Base-by-base conservation (phyloP, 2,329 filamentous ascomycete genomes). In the Colletotrichum scovillei region DNA sequence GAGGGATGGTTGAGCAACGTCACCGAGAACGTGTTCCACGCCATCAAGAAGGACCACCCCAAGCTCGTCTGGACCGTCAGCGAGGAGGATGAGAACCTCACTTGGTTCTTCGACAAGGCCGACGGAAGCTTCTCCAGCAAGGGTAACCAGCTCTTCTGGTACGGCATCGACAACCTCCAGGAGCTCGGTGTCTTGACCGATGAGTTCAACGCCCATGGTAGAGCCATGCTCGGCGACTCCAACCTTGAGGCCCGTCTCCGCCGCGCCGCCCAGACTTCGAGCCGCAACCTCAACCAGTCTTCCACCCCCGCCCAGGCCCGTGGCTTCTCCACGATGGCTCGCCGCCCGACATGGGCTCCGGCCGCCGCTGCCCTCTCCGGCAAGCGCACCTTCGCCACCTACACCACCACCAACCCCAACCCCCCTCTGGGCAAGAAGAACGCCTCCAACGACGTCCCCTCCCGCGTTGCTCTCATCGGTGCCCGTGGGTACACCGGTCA, bases 101-200 rank as follows among this genome's bases (percentile, higher is more conserved):
- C 95, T 12, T 98, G 96, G 97, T 98, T 98, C 88, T 97, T 97
- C 77, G 95, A 98, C 84, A 98, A 98, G 88, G 93, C 96, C 11
- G 95, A 98, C 78, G 96, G 97, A 69, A 98, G 94, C 83, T 90
- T 98, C 78, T 94, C 93, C 75, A 91, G 92, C 69, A 92, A 94
- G 77, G 95, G 95, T 72, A 94, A 95, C 80, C 94, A 98, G 52
- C 92, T 98, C 80, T 98, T 98, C 88, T 98, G 96, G 94, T 98
- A 97, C 82, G 95, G 95, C 65, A 91, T 97, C 72, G 93, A 97
- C 76, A 92, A 92, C 67, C 91, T 92, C 38, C 92, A 94, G 64
- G 94, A 97, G 81, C 93, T 98, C 26, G 92, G 92, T 78, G 89
- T 94, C 76, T 88, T 98, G 76, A 95, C 98, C 85, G 90, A 92